Evolutionary conservation across 257 asterid genomes (phyloP), one percentile per base, ranked within the genome.

Genomic region (Avicennia marina): DNA sequence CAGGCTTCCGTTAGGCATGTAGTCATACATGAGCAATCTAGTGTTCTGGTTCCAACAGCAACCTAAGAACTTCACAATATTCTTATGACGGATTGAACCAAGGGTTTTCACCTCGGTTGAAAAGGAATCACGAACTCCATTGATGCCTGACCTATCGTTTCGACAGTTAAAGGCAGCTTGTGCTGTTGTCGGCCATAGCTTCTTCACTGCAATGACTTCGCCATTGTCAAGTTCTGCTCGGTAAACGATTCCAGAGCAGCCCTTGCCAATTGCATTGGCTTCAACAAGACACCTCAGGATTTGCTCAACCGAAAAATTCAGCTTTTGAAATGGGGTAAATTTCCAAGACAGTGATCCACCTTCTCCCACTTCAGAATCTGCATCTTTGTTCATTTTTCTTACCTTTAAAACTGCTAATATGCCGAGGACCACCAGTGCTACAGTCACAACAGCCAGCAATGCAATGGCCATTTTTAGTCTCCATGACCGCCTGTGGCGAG

Each of bases 1-100:
- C 11, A 89, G 74, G 73, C 96, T 85, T 12, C 95, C 96, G 44
- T 88, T 88, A 24, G 95, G 86, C 90, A 88, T 83, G 81, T 82
- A 88, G 34, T 88, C 96, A 49, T 85, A 88, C 96, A 88, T 82
- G 16, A 88, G 90, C 71, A 89, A 58, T 70, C 82, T 79, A 10
- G 89, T 89, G 33, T 44, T 81, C 41, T 72, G 74, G 70, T 85
- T 89, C 96, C 95, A 85, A 40, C 95, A 85, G 59, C 90, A 89
- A 16, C 96, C 96, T 39, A 89, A 60, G 76, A 89, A 85, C 80
- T 78, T 79, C 8, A 89, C 89, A 1, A 89, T 82, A 70, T 89
- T 89, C 73, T 89, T 89, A 54, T 85, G 96, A 1, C 96, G 82
- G 62, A 86, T 77, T 5, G 90, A 79, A 0, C 97, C 91, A 0